Evolutionary conservation across 345 rosid species (phyloP).

Genomic region (Balakata baccata): DNA sequence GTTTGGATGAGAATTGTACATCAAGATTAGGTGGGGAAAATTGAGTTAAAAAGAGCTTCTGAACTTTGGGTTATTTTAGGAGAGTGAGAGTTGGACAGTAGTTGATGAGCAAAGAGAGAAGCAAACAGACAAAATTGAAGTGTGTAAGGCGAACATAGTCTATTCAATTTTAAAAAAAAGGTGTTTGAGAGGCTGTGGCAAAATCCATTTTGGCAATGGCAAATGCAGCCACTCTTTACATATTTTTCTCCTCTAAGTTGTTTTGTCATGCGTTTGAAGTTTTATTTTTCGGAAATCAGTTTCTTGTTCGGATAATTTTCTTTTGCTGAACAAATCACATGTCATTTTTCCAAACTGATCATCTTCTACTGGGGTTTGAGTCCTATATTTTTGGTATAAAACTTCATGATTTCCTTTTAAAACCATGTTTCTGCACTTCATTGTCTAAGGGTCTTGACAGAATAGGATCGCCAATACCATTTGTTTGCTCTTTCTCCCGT

Average conservation of each 20-base stretch:
- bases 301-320: not conserved
- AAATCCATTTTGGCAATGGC: no score
- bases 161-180: no score
- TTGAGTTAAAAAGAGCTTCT: not conserved
- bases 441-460: not conserved
- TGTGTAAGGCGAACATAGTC: no score
- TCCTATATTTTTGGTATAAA: not conserved
- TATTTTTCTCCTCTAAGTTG: not conserved
- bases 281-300: not conserved
- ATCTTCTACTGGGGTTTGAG: not conserved
- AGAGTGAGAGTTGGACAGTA: not conserved
- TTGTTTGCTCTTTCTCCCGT: not conserved
- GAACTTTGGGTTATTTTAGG: not conserved
- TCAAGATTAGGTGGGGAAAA: not conserved
- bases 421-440: not conserved
- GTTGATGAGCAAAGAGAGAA: not conserved
- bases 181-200: no score
- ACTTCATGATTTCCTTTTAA: not conserved
- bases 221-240: not conserved
- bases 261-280: not conserved
- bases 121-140: not conserved
- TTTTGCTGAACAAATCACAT: not conserved
- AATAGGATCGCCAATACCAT: not conserved
- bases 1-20: not conserved
- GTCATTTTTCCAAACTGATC: not conserved